A percentile compares a stretch with the other conserved stretches of the same genome.
phyloP scores from a whole-genome alignment of 108 stramenopile species.

The Stephanodiscus minutulus region DNA sequence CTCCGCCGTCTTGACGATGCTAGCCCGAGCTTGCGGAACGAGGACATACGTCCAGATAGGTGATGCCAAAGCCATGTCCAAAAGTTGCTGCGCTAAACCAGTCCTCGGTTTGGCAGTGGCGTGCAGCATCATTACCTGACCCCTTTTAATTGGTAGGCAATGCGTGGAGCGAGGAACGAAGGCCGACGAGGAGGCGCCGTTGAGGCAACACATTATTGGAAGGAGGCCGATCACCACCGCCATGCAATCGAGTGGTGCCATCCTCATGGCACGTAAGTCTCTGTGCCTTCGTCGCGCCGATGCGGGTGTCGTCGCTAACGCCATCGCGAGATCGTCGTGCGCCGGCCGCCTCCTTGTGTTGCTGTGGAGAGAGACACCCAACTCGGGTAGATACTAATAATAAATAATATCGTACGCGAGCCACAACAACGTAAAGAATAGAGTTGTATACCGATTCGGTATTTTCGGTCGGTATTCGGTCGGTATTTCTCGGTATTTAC shows the following conservation, averaged over 20 bases:
- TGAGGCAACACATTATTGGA: too few species aligned
- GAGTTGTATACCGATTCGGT: too few species aligned
- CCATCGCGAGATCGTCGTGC: too few species aligned
- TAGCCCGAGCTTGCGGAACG: slow-evolving; percentile 76
- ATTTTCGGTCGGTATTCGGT: too few species aligned
- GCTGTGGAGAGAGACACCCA: too few species aligned
- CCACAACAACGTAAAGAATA: too few species aligned
- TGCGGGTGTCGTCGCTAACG: background rate
- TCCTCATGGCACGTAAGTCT: background rate
- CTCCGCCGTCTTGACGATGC: slow-evolving; percentile 75
- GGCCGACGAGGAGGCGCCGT: background rate
- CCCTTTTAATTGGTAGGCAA: background rate
- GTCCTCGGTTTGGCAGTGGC: slow-evolving; percentile 50
- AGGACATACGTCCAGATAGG: slow-evolving; percentile 76
- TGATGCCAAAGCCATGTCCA: slow-evolving; percentile 62
- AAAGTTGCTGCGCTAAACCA: slow-evolving; percentile 60
- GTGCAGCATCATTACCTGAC: background rate
- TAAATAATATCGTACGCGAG: too few species aligned
- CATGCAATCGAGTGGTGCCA: background rate
- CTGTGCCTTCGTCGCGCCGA: background rate
- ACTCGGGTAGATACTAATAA: too few species aligned
- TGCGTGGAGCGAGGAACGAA: background rate
- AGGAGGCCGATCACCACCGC: background rate
- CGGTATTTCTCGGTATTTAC: too few species aligned
- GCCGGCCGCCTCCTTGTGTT: too few species aligned